Evolutionary conservation across 78 protist species (phyloP), one percentile per base, ranked within the genome.

Genomic region (Bodo saltans): DNA sequence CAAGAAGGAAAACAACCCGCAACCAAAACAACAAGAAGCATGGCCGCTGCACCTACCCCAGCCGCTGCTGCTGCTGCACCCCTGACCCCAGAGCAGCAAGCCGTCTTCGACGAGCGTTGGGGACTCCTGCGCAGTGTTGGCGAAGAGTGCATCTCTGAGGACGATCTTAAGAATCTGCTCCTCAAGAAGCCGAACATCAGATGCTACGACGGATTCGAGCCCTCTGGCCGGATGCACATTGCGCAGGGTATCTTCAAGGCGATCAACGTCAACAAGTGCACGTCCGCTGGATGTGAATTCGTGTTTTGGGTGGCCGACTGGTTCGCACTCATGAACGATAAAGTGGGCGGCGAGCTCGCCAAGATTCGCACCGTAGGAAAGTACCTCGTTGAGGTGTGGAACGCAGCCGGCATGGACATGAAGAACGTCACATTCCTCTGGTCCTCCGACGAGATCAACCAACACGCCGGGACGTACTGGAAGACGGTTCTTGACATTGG

Each of bases 241-340:
- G 99, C 99, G 0, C 99, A 97, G 87, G 99, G 99, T 60, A 79
- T 97, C 60, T 69, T 93, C 70, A 95, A 95, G 73, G 93, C 98
- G 21, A 92, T 96, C 94, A 97, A 97, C 83, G 99, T 97, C 40
- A 97, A 97, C 90, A 95, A 96, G 85, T 84, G 88, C 87, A 94
- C 97, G 32, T 8, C 42, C 37, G 90, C 89, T 21, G 99, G 99
- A 32, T 88, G 93, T 40, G 90, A 88, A 2, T 95, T 96, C 83
- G 70, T 93, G 42, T 96, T 96, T 85, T 96, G 97, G 98, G 97
- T 97, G 28, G 98, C 99, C 29, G 99, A 98, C 88, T 96, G 98
- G 98, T 98, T 98, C 73, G 99, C 98, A 38, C 88, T 96, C 85
- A 89, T 98, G 90, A 98, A 98, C 88, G 91, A 98, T 92, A 98